phyloP scores from a whole-genome alignment of 352 stramenopile genomes.

The Phytophthora agathidicida region DNA sequence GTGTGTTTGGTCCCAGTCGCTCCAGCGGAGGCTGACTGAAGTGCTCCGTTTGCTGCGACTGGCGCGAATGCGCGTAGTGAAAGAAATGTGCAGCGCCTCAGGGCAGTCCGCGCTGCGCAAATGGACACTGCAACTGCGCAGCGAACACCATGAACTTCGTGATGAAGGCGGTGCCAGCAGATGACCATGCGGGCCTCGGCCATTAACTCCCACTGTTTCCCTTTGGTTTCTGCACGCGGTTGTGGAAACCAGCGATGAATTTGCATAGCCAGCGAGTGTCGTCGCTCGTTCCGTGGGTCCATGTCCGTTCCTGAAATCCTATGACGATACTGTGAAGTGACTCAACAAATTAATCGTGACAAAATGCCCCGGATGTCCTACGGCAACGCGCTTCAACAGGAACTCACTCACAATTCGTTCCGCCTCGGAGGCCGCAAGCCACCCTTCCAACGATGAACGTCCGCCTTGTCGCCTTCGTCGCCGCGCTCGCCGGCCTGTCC shows the following conservation, averaged over 20 bases:
- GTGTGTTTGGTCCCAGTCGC: no score
- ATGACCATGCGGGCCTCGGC: neutral
- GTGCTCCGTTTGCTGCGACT: no score
- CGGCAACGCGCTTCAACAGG: no score
- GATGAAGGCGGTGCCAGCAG: no score
- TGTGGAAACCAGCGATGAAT: neutral
- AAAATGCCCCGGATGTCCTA: constrained; percentile 3
- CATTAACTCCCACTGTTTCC: neutral
- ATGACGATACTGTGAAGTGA: neutral
- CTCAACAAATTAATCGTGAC: neutral
- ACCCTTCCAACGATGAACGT: constrained; percentile 42
- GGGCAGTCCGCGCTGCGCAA: no score
- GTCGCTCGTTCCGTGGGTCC: constrained; percentile 1
- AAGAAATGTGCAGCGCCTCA: no score
- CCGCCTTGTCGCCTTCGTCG: constrained; percentile 37
- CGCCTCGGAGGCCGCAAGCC: constrained; percentile 13
- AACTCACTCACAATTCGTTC: constrained; percentile 36
- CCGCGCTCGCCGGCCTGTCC: constrained; percentile 32
- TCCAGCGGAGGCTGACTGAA: no score
- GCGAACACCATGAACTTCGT: no score
- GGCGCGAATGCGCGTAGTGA: no score
- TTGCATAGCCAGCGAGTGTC: neutral
- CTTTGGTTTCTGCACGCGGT: neutral
- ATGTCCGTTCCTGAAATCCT: neutral
- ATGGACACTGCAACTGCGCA: no score